These are phyloP conservation scores for Paracorniculantispora psalliotae DNA, from an alignment of 2,329 filamentous ascomycete genomes.

Conservation along the genomic window DNA sequence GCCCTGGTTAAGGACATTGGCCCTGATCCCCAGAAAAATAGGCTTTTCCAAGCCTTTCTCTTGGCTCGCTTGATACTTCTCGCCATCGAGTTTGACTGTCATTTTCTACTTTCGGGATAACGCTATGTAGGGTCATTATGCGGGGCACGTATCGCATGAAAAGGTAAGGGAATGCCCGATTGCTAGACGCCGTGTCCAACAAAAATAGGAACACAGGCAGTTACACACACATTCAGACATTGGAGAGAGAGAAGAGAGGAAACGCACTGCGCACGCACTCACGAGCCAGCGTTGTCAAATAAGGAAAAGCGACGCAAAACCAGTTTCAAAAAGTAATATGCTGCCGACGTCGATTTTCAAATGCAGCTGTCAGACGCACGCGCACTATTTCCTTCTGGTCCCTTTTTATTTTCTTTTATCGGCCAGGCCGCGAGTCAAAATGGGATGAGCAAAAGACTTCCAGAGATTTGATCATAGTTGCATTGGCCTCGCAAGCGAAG, in stretches of 20 bases:
- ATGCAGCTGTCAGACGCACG: neutral
- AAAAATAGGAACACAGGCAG: neutral
- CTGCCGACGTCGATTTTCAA: neutral
- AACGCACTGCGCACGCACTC: no score
- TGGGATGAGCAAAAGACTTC: neutral
- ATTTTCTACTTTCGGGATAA: neutral
- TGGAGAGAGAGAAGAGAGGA: neutral
- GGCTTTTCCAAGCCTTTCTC: neutral
- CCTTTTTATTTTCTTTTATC: neutral
- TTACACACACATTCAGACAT: neutral
- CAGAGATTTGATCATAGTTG: neutral
- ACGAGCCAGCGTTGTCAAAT: neutral
- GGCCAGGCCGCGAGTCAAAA: neutral
- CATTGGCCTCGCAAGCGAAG: neutral
- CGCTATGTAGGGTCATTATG: neutral
- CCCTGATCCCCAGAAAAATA: no score
- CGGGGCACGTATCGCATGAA: neutral
- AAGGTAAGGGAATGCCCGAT: neutral
- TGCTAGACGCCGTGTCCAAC: neutral
- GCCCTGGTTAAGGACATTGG: no score
- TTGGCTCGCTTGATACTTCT: neutral
- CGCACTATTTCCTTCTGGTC: neutral
- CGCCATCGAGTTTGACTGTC: neutral
- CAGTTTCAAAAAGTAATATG: conserved; percentile 12
- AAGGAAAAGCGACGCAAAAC: no score